phyloP scores from a whole-genome alignment of 768 basidiomycete species.

The Boletus patriciae region DNA sequence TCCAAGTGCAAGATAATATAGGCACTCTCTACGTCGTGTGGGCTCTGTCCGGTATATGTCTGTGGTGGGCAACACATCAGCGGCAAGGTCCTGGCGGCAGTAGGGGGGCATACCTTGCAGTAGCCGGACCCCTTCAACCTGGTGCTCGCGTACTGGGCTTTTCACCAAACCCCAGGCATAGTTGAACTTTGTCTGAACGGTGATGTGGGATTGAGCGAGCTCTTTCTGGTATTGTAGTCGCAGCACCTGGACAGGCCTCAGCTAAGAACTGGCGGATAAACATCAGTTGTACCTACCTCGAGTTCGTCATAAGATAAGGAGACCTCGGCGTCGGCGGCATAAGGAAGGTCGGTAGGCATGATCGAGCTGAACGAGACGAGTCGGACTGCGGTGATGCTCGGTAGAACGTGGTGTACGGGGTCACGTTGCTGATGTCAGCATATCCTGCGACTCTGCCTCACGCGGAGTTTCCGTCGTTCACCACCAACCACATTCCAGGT shows the following conservation, averaged over 20 bases:
- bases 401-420: constrained; percentile 19
- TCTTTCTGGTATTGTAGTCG: constrained; percentile 89
- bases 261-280: background rate
- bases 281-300: constrained; percentile 50
- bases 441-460: background rate
- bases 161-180: constrained; percentile 97
- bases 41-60: constrained; percentile 93
- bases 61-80: constrained; percentile 33
- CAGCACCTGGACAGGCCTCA: constrained; percentile 58
- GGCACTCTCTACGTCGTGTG: constrained; percentile 83
- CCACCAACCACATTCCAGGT: constrained; percentile 26
- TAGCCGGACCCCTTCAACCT: constrained; percentile 88
- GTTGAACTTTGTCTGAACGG: constrained; percentile 96
- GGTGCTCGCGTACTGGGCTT: constrained; percentile 78
- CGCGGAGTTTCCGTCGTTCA: constrained; percentile 25
- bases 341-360: constrained; percentile 85
- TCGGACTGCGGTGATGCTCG: constrained; percentile 13
- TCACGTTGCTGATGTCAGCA: constrained; percentile 29
- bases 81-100: background rate
- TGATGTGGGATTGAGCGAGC: constrained; percentile 76
- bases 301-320: constrained; percentile 89
- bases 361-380: constrained; percentile 15
- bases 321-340: constrained; percentile 92
- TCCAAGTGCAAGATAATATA: constrained; percentile 95
- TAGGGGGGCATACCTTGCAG: constrained; percentile 67